Conservation (phyloP, 164 flowering plant genomes). For the Cinnamomum micranthum region DNA sequence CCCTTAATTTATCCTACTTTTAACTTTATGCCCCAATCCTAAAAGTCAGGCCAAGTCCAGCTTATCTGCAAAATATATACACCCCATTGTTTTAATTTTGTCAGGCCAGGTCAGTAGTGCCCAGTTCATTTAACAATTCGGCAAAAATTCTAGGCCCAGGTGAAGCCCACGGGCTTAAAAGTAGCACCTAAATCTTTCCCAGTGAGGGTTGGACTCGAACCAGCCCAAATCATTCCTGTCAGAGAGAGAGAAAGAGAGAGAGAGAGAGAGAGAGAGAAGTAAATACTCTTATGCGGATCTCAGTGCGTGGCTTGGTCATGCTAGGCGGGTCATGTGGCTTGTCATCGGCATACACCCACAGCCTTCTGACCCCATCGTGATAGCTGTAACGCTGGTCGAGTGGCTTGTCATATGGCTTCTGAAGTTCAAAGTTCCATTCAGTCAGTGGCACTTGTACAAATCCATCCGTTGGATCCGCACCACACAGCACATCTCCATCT, state of each 20-base stretch:
- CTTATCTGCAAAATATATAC: no score
- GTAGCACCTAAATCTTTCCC: background rate
- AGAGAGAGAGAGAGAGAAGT: background rate
- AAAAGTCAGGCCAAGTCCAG: no score
- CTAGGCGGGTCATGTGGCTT: conserved; percentile 24
- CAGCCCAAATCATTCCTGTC: background rate
- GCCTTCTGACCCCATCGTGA: conserved; percentile 25
- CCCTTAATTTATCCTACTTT: no score
- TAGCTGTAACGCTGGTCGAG: conserved; percentile 14
- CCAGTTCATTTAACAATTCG: no score
- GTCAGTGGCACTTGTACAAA: conserved; percentile 9
- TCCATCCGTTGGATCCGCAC: conserved; percentile 12
- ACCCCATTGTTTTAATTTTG: no score
- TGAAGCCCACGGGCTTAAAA: background rate
- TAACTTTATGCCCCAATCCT: no score
- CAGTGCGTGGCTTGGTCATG: conserved; percentile 28
- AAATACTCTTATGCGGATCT: conserved; percentile 18
- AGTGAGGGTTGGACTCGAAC: background rate
- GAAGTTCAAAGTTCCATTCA: conserved; percentile 12
- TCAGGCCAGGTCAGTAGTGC: no score
- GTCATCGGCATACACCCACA: conserved; percentile 33
- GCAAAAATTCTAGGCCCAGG: background rate
- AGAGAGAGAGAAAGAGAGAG: background rate
- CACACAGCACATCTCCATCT: background rate
- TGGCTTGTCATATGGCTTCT: conserved; percentile 19